Evolutionary conservation across 768 basidiomycete genomes (phyloP), one percentile per base, ranked within the genome.

Genomic region (Tubosaeta brunneosetosa): DNA sequence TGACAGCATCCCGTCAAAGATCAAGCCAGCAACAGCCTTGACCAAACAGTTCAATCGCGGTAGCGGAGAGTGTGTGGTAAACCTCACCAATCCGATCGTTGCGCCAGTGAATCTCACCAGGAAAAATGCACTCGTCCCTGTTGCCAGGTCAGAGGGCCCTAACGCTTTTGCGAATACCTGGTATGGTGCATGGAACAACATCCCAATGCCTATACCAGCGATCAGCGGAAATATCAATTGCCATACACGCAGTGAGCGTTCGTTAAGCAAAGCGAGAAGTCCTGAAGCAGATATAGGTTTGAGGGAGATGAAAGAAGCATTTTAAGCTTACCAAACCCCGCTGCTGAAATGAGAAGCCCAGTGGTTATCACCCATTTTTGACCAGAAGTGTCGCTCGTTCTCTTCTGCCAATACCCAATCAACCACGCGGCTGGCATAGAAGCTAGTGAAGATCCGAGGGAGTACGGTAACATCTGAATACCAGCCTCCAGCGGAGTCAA

Each of bases 361-460:
- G 67, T 52, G 29, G 78, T 76, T 48, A 88, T 86, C 45, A 82
- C 74, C 67, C 76, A 71, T 65, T 85, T 87, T 67, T 87, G 86
- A 45, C 81, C 84, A 43, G 73, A 75, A 14, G 81, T 86, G 60
- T 83, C 76, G 17, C 72, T 66, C 14, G 74, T 80, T 51, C 72
- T 75, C 56, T 66, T 72, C 67, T 88, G 85, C 75, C 77, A 81
- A 56, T 79, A 82, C 44, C 77, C 81, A 59, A 91, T 87, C 59
- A 87, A 77, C 87, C 87, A 88, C n/a, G 91, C 88, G 34, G 80
- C 85, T 22, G 90, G 88, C 75, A 93, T 84, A 11, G 91, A 91
- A 40, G 90, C 85, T 52, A 92, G 65, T 22, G 90, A 90, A 32
- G 90, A 86, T 47, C 89, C 91, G 47, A 92, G 80, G 45, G 91